phyloP scores from a whole-genome alignment of 345 rosid species.

The Dipteronia dyeriana region DNA sequence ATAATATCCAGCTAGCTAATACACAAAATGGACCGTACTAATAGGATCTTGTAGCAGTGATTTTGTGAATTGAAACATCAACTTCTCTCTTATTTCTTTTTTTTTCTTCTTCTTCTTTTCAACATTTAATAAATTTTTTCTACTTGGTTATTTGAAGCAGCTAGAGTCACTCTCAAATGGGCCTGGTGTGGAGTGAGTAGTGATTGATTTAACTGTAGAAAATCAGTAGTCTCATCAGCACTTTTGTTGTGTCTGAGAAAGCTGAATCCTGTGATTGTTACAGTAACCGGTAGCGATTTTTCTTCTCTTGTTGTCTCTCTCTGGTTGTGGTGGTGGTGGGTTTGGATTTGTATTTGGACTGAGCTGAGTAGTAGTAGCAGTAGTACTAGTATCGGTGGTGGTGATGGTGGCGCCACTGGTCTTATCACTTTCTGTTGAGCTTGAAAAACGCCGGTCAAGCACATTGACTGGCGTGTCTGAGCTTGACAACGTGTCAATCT shows the following conservation, averaged over 20 bases:
- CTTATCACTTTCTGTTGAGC: conserved; percentile 48
- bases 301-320: conserved; percentile 36
- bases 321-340: neutral
- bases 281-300: conserved; percentile 19
- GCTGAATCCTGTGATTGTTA: conserved; percentile 25
- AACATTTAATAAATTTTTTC: neutral
- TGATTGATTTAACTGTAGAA: neutral
- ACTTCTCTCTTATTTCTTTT: conserved; percentile 7
- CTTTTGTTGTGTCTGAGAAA: conserved; percentile 32
- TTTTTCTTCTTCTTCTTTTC: neutral
- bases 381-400: neutral
- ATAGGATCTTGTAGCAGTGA: conserved; percentile 28
- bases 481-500: conserved; percentile 38
- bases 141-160: conserved; percentile 25
- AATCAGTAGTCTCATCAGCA: conserved; percentile 21
- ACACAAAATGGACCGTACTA: conserved; percentile 20
- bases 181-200: conserved; percentile 9
- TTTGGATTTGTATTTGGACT: neutral
- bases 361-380: neutral
- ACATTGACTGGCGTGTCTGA: conserved; percentile 54
- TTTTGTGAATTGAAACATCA: conserved; percentile 25
- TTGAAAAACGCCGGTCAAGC: conserved; percentile 53
- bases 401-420: conserved; percentile 26
- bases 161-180: conserved; percentile 40
- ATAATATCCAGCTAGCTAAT: neutral